These are phyloP conservation scores for Hirschfeldia incana DNA, from an alignment of 345 rosid genomes.

Conservation along the genomic window DNA sequence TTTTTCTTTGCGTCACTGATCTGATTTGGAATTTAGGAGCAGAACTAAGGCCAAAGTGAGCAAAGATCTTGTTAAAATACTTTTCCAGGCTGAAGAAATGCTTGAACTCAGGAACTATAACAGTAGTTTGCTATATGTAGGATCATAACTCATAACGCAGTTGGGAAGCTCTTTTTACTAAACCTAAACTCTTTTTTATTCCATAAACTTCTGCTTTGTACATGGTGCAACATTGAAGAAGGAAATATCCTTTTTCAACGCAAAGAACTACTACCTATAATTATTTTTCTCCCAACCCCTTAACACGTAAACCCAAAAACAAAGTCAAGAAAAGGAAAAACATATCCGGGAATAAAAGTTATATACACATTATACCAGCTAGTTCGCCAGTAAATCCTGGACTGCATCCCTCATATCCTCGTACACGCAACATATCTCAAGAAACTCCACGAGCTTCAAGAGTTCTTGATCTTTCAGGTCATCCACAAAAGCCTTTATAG, in stretches of 20 bases:
- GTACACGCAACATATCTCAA: constrained; percentile 47
- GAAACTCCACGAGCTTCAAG: constrained; percentile 49
- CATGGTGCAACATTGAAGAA: constrained; percentile 15
- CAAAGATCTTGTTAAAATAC: neutral
- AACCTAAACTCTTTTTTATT: constrained; percentile 7
- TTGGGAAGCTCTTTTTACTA: constrained; percentile 10
- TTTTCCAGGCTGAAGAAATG: neutral
- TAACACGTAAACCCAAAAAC: neutral
- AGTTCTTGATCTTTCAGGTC: constrained; percentile 42
- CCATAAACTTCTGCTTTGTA: constrained; percentile 2
- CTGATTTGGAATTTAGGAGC: neutral
- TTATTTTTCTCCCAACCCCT: neutral
- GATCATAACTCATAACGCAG: too few relatives aligned
- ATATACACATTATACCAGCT: constrained; percentile 7
- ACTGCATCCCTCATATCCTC: constrained; percentile 81
- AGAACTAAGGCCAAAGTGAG: neutral
- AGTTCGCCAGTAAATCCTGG: constrained; percentile 35
- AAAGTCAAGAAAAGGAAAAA: neutral
- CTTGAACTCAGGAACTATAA: neutral
- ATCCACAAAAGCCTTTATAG: constrained; percentile 53
- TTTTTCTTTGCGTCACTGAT: neutral
- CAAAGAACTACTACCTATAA: constrained; percentile 5
- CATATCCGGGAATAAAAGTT: neutral
- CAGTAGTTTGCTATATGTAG: too few relatives aligned
- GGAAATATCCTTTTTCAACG: constrained; percentile 9